phyloP scores from a whole-genome alignment of 768 basidiomycete genomes.

The Amyloporia xantha region DNA sequence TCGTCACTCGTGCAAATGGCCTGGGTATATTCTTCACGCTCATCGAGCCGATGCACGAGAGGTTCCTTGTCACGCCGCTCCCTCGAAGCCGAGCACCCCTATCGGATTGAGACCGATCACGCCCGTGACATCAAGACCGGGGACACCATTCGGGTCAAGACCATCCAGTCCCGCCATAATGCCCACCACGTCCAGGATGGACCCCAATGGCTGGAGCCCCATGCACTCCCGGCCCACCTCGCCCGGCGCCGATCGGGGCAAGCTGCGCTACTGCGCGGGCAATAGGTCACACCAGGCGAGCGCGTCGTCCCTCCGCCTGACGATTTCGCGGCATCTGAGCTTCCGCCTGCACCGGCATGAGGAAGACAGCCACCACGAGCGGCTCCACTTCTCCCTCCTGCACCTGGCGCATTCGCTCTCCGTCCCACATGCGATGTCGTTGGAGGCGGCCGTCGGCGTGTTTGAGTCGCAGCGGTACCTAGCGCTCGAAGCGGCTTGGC shows the following conservation, averaged over 20 bases:
- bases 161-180: not conserved
- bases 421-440: conserved; percentile 4
- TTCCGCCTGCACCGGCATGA: conserved; percentile 10
- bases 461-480: conserved; percentile 70
- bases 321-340: conserved; percentile 15
- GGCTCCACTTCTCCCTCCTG: conserved; percentile 21
- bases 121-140: conserved; percentile 29
- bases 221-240: not conserved
- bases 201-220: too few species aligned
- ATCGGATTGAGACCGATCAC: conserved; percentile 28
- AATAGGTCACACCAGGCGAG: not conserved
- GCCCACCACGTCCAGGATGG: conserved; percentile 1
- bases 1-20: conserved; percentile 55
- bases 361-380: conserved; percentile 14
- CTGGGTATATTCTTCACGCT: conserved; percentile 57
- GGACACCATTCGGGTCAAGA: conserved; percentile 21
- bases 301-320: conserved; percentile 9
- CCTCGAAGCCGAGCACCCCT: conserved; percentile 40
- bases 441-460: conserved; percentile 58
- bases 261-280: not conserved
- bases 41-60: conserved; percentile 56
- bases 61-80: conserved; percentile 33
- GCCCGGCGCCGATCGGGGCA: not conserved
- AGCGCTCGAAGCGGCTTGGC: conserved; percentile 51
- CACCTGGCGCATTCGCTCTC: conserved; percentile 19